These are phyloP conservation scores for Epichloe glyceriae DNA, from an alignment of 2,329 filamentous ascomycete species.

Conservation along the genomic window DNA sequence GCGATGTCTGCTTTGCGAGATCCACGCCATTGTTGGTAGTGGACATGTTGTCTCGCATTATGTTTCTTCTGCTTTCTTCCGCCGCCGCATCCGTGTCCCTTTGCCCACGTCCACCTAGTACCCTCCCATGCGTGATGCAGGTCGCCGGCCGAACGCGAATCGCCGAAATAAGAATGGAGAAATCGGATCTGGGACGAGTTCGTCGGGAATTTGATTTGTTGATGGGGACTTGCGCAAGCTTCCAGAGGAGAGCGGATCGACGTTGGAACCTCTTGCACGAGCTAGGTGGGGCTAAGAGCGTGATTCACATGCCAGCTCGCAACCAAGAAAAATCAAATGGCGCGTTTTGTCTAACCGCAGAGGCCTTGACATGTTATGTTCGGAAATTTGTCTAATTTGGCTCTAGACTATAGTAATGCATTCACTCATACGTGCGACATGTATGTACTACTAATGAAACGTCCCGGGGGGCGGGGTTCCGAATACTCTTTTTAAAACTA, in stretches of 20 bases:
- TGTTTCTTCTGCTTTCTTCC: not conserved
- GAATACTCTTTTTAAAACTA: no score
- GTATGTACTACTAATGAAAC: no score
- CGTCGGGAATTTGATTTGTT: not conserved
- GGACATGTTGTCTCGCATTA: conserved; percentile 5
- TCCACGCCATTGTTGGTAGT: conserved; percentile 4
- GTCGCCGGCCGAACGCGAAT: not conserved
- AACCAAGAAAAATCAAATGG: not conserved
- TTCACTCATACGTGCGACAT: no score
- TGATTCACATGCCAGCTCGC: conserved; percentile 1
- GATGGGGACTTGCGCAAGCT: not conserved
- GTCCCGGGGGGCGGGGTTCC: no score
- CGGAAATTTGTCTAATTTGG: not conserved
- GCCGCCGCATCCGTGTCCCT: not conserved
- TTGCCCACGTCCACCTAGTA: not conserved
- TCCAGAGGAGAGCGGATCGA: not conserved
- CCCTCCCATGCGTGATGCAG: conserved; percentile 2
- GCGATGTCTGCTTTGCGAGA: not conserved
- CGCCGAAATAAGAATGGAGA: not conserved
- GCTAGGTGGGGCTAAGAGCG: not conserved
- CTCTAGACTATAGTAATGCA: not conserved
- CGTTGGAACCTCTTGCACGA: not conserved
- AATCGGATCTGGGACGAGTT: not conserved
- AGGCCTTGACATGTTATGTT: not conserved
- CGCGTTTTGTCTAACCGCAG: not conserved